Percentiles rank a stretch among this genome's conserved stretches.
Evolutionary conservation across 495 filamentous ascomycete species (phyloP).

Genomic region (Chlorociboria aeruginascens): DNA sequence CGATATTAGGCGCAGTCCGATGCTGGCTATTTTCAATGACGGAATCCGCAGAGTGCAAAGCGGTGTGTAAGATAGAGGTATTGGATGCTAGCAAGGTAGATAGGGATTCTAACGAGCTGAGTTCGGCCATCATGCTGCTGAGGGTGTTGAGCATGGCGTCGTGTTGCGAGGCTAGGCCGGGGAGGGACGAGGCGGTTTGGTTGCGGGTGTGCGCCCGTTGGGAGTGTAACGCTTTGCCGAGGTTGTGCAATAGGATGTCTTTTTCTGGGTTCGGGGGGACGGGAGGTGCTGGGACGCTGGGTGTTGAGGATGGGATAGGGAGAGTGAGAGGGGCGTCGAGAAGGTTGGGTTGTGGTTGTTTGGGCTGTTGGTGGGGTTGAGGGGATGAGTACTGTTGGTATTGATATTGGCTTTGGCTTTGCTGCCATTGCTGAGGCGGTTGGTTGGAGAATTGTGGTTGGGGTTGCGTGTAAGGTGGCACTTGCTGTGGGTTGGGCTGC

Average conservation of each 20-base stretch:
- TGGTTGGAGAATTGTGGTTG: conserved; percentile 3
- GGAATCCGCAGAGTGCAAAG: conserved; percentile 64
- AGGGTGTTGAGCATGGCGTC: conserved; percentile 59
- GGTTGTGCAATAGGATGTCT: conserved; percentile 68
- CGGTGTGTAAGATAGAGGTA: conserved; percentile 61
- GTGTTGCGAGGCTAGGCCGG: conserved; percentile 69
- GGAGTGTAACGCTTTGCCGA: conserved; percentile 54
- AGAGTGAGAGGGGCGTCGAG: conserved; percentile 48
- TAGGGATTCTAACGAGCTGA: conserved; percentile 55
- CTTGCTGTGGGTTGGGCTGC: conserved; percentile 7
- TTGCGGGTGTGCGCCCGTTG: conserved; percentile 50
- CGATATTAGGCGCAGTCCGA: conserved; percentile 44
- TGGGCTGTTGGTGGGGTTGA: conserved; percentile 24
- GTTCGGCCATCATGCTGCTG: conserved; percentile 54
- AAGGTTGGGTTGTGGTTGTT: conserved; percentile 51
- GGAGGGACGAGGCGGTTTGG: conserved; percentile 57
- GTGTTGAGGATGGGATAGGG: conserved; percentile 42
- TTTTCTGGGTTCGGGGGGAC: conserved; percentile 96
- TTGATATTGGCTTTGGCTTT: background rate
- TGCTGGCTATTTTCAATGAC: conserved; percentile 54
- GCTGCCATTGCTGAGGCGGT: conserved; percentile 12
- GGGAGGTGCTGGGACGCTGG: conserved; percentile 56
- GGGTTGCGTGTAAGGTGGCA: conserved; percentile 13
- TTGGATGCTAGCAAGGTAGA: conserved; percentile 61
- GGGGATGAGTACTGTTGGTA: conserved; percentile 11